A percentile compares a stretch with the other conserved stretches of the same genome.
phyloP scores from a whole-genome alignment of 2,329 filamentous ascomycete species.

The Xenosphaeropsis pyriputrescens region DNA sequence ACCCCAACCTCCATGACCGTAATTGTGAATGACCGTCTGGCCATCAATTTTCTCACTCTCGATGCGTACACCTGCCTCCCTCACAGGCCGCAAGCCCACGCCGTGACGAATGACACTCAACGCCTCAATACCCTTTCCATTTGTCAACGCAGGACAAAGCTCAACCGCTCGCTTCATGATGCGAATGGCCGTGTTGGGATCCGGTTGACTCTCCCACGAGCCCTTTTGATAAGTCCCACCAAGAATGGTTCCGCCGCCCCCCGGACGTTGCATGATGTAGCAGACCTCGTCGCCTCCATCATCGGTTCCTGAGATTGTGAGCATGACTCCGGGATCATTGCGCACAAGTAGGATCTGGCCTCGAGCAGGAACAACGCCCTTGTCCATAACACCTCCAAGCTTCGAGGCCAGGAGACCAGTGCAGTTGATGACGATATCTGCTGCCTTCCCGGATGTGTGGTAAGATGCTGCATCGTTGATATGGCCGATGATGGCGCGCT shows the following conservation, averaged over 20 bases:
- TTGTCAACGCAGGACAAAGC: conserved; percentile 36
- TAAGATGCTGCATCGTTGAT: conserved; percentile 52
- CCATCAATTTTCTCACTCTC: conserved; percentile 44
- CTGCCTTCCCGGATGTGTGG: conserved; percentile 40
- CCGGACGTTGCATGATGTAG: conserved; percentile 56
- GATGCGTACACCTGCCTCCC: conserved; percentile 43
- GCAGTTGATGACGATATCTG: conserved; percentile 68
- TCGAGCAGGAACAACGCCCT: conserved; percentile 56
- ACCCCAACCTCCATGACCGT: conserved; percentile 47
- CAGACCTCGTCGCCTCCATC: conserved; percentile 47
- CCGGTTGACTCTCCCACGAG: conserved; percentile 47
- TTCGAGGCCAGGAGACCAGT: conserved; percentile 63
- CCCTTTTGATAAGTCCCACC: conserved; percentile 52
- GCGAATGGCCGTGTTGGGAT: conserved; percentile 44
- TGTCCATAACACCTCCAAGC: conserved; percentile 71
- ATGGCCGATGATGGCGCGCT: conserved; percentile 50
- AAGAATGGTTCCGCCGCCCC: conserved; percentile 50
- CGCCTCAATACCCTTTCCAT: conserved; percentile 43
- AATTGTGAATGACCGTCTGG: conserved; percentile 42
- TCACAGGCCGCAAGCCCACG: conserved; percentile 49
- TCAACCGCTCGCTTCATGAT: conserved; percentile 54
- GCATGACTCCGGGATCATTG: conserved; percentile 48
- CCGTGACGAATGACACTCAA: conserved; percentile 51
- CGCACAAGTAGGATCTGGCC: conserved; percentile 63
- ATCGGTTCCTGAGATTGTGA: conserved; percentile 43